These are phyloP conservation scores for Wickerhamia fluorescens DNA, from an alignment of 805 yeast species.

Conservation along the genomic window DNA sequence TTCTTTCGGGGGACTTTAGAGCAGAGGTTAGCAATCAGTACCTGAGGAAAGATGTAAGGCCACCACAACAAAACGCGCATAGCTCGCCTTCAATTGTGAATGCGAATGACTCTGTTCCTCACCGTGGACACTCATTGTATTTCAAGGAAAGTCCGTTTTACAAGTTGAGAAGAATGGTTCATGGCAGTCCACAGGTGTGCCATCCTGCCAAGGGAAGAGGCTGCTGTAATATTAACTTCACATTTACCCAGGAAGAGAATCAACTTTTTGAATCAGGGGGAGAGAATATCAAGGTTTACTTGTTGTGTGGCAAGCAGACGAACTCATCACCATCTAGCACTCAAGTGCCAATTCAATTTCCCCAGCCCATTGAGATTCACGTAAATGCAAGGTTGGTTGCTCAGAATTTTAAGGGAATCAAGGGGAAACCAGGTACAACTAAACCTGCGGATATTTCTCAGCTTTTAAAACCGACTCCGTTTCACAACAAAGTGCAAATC, in stretches of 20 bases:
- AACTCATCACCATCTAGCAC: constrained; percentile 13
- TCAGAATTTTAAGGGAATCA: constrained; percentile 52
- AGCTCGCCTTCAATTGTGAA: background rate
- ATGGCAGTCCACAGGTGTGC: constrained; percentile 42
- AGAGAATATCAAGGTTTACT: constrained; percentile 29
- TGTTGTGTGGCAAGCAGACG: constrained; percentile 46
- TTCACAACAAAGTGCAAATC: constrained; percentile 41
- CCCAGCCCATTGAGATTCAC: constrained; percentile 61
- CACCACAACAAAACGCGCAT: background rate
- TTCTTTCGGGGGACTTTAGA: constrained; percentile 19
- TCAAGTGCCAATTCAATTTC: constrained; percentile 50
- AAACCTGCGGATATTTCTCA: constrained; percentile 75
- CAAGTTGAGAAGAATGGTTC: constrained; percentile 38
- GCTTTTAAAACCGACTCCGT: constrained; percentile 21
- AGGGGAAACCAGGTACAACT: constrained; percentile 70
- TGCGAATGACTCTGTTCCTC: constrained; percentile 6
- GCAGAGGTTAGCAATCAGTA: background rate
- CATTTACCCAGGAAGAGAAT: constrained; percentile 37
- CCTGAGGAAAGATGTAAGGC: background rate
- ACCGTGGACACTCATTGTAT: constrained; percentile 35
- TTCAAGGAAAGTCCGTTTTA: constrained; percentile 55
- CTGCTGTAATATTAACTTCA: constrained; percentile 27
- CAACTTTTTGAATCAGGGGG: constrained; percentile 18
- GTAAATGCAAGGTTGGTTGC: constrained; percentile 49
- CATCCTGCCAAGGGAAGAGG: constrained; percentile 42